Conservation (phyloP, 495 filamentous ascomycete genomes). For the Zalerion maritima region DNA sequence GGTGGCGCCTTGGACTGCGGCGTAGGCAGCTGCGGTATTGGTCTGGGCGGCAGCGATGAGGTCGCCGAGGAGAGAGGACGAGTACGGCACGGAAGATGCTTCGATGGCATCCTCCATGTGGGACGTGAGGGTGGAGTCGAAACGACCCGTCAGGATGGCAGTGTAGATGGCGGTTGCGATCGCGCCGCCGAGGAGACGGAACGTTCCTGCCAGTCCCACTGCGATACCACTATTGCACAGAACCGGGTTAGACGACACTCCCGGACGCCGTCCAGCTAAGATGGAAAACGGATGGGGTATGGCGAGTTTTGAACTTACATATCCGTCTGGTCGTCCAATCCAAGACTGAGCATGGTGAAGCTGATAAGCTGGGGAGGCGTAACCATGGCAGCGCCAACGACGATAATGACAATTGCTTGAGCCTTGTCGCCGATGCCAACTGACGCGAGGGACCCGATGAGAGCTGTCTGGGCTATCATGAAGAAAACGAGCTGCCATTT, state of each 20-base stretch:
- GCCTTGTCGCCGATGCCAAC: slow-evolving; percentile 9
- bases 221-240: slow-evolving; percentile 4
- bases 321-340: slow-evolving; percentile 2
- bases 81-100: slow-evolving; percentile 25
- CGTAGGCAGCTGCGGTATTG: slow-evolving; percentile 7
- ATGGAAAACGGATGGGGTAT: background rate
- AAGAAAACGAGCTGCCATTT: slow-evolving; percentile 14
- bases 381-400: background rate
- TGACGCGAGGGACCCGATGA: slow-evolving; percentile 14
- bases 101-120: slow-evolving; percentile 16
- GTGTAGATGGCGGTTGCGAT: slow-evolving; percentile 22
- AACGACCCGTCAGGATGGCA: slow-evolving; percentile 23
- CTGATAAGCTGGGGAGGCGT: slow-evolving; percentile 8
- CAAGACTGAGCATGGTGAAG: slow-evolving; percentile 10
- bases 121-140: slow-evolving; percentile 12
- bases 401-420: slow-evolving; percentile 8
- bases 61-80: slow-evolving; percentile 13
- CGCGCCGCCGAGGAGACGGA: slow-evolving; percentile 3
- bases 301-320: slow-evolving; percentile 1
- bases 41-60: slow-evolving; percentile 18
- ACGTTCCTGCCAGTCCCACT: slow-evolving; percentile 4
- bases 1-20: slow-evolving; percentile 23
- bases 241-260: background rate
- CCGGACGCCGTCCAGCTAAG: background rate
- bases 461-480: slow-evolving; percentile 12